phyloP scores from a whole-genome alignment of 1,139 yeast genomes.

The Candida sp. region DNA sequence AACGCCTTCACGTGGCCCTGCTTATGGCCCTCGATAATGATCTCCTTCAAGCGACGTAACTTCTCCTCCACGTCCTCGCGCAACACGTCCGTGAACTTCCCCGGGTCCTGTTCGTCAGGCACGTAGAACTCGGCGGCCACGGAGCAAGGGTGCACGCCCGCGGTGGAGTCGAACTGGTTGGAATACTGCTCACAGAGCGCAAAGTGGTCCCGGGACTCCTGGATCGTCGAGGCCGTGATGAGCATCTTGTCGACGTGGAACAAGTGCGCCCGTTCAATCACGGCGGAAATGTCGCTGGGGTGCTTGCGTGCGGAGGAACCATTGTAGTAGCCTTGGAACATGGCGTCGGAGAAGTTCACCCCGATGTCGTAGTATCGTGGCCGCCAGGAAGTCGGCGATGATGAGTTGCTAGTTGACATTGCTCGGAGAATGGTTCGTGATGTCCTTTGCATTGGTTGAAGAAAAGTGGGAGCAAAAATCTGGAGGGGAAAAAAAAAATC shows the following conservation, averaged over 20 bases:
- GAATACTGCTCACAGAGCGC: conserved; percentile 34
- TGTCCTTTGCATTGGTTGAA: background rate
- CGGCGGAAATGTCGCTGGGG: conserved; percentile 64
- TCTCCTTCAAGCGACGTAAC: conserved; percentile 46
- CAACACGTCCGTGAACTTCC: conserved; percentile 24
- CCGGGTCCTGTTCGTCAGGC: conserved; percentile 3
- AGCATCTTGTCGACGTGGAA: conserved; percentile 72
- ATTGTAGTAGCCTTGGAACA: conserved; percentile 84
- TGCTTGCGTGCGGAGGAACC: conserved; percentile 63
- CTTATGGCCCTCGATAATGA: conserved; percentile 54
- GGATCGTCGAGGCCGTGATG: conserved; percentile 80
- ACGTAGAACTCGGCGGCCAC: conserved; percentile 62
- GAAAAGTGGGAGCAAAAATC: background rate
- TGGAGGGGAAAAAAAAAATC: background rate
- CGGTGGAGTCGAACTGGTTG: conserved; percentile 62
- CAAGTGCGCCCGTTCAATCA: conserved; percentile 67
- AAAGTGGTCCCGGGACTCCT: conserved; percentile 59
- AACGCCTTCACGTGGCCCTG: conserved; percentile 69
- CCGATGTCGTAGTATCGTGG: conserved; percentile 60
- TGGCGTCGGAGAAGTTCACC: conserved; percentile 85
- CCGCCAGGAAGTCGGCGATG: too few species aligned
- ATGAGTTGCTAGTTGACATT: conserved; percentile 10
- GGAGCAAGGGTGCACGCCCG: conserved; percentile 95
- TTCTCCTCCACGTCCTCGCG: conserved; percentile 36
- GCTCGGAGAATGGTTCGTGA: background rate